phyloP scores from a whole-genome alignment of 805 yeast species.

The Saccharomyces jurei region DNA sequence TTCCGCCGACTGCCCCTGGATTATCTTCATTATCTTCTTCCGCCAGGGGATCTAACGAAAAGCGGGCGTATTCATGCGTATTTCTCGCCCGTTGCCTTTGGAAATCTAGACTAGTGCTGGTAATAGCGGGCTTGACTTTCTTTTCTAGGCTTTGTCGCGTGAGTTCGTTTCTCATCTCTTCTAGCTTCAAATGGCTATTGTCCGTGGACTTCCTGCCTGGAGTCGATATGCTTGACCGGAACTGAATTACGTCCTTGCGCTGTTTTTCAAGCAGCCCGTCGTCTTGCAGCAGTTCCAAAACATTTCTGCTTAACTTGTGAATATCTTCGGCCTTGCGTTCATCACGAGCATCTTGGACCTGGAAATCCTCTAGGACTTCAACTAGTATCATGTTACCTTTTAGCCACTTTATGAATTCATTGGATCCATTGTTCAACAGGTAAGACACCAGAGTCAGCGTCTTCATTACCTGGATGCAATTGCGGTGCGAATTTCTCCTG shows the following conservation, averaged over 20 bases:
- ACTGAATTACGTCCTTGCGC: constrained; percentile 22
- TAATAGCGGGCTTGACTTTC: background rate
- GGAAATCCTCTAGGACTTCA: constrained; percentile 30
- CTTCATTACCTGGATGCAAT: constrained; percentile 39
- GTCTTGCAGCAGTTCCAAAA: constrained; percentile 27
- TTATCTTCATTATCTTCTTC: constrained; percentile 16
- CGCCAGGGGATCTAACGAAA: constrained; percentile 20
- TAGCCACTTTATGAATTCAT: constrained; percentile 42
- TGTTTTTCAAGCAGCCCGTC: constrained; percentile 20
- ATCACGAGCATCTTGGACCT: constrained; percentile 27
- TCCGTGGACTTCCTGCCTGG: constrained; percentile 31
- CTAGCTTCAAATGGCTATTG: constrained; percentile 23
- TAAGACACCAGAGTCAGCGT: constrained; percentile 46
- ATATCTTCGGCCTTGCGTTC: constrained; percentile 35
- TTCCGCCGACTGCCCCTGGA: background rate
- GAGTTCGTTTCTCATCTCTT: constrained; percentile 2
- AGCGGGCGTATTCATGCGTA: constrained; percentile 6
- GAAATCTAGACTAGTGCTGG: constrained; percentile 13
- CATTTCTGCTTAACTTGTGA: constrained; percentile 32
- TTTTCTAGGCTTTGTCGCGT: constrained; percentile 1
- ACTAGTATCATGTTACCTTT: constrained; percentile 26
- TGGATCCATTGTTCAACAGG: constrained; percentile 46
- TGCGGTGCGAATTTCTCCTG: constrained; percentile 22
- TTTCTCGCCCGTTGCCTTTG: constrained; percentile 4
- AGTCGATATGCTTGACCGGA: constrained; percentile 29